These are phyloP conservation scores for Capniomyces stellatus DNA, from an alignment of 371 early-diverging fungal species.

Conservation along the genomic window DNA sequence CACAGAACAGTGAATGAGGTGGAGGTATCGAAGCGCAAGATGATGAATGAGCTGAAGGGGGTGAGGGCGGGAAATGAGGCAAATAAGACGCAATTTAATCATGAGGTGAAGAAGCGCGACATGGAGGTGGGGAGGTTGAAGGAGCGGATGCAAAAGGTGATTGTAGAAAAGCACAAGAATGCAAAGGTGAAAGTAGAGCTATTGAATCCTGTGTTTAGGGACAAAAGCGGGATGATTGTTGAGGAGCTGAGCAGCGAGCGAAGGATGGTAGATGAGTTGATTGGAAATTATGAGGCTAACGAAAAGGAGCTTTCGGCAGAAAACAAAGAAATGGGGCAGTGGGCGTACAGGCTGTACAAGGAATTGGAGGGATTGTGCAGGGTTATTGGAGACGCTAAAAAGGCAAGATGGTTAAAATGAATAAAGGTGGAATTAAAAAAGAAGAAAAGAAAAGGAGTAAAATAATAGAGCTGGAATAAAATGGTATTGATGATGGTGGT, in stretches of 20 bases:
- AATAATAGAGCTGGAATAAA: not conserved
- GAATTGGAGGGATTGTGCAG: not conserved
- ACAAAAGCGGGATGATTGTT: slow-evolving; percentile 8
- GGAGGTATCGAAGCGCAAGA: not conserved
- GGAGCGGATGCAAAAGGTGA: slow-evolving; percentile 28
- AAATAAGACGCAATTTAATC: slow-evolving; percentile 20
- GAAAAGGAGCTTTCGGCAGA: slow-evolving; percentile 20
- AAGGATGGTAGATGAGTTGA: slow-evolving; percentile 12
- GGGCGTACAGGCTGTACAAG: not conserved
- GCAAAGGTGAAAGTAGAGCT: slow-evolving; percentile 20
- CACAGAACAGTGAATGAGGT: not conserved
- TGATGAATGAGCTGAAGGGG: slow-evolving; percentile 12
- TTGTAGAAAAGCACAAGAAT: slow-evolving; percentile 21
- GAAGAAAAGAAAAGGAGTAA: not conserved
- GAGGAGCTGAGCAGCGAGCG: slow-evolving; percentile 6
- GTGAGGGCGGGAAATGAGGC: slow-evolving; percentile 9
- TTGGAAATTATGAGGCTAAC: slow-evolving; percentile 24
- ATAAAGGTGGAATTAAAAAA: not conserved
- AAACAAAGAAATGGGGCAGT: slow-evolving; percentile 5
- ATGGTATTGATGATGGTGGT: not conserved
- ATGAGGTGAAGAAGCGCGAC: slow-evolving; percentile 29
- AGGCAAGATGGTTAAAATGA: not conserved
- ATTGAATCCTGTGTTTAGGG: slow-evolving; percentile 12
- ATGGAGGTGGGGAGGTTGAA: slow-evolving; percentile 20
- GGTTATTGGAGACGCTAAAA: not conserved